Evolutionary conservation across 768 basidiomycete species (phyloP), one percentile per base, ranked within the genome.

Genomic region (Boletus sp.): DNA sequence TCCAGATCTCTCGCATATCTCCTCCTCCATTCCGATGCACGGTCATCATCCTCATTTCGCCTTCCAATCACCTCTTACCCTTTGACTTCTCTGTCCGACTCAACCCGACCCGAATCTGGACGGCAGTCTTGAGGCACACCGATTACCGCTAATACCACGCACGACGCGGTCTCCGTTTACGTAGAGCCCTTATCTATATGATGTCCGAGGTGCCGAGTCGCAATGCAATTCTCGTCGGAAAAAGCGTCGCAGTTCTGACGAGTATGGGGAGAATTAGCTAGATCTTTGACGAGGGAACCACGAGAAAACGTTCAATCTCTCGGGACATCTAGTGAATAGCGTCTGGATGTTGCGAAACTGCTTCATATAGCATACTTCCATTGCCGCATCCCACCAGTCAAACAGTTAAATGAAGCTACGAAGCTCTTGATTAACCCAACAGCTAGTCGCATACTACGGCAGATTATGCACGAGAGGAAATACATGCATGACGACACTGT

Each of bases 171-270:
- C 24, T 24, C 24, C 24, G 6, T 45, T 14, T n/a, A 11, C 18
- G 10, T 20, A 24, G 8, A 1, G 24, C 29, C 29, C 50, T 61
- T 61, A 61, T 61, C 54, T 60, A 50, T 61, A 60, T 42, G 47
- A 47, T 29, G 47, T 33, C 32, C 47, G 47, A 47, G 47, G 47
- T 33, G 32, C 47, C 42, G 41, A 29, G 24, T 24, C 24, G 24
- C 24, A 24, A 1, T 24, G 24, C 24, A 24, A 24, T 24, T 3
- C 24, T 24, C 24, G 24, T 24, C 24, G 24, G 24, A 24, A 24
- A 24, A 24, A 24, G 24, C 24, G 24, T 24, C 24, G 24, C 24
- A 24, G 24, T 24, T 24, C 24, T 24, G 24, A 24, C 24, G 24
- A 24, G 24, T 24, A 24, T 3, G 24, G 24, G 24, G 24, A 24